Evolutionary conservation across 176 grass and related monocot genomes (phyloP), one percentile per base, ranked within the genome.

Genomic region (Alopecurus myosuroides): DNA sequence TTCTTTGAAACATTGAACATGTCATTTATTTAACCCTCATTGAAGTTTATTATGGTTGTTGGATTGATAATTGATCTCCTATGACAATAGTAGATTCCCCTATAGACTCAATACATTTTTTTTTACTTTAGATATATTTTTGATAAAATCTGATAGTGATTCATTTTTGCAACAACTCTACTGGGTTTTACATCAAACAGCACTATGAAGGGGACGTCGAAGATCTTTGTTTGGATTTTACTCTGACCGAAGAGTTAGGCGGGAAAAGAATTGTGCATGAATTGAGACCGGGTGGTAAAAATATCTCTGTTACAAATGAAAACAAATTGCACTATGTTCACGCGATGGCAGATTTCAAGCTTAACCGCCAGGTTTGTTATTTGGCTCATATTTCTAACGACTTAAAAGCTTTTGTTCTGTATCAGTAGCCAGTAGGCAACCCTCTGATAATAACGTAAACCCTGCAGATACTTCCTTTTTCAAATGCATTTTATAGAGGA

Each of bases 271-370:
- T 95, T 77, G 63, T 98, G 33, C 91, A 90, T 89, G 96, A 98
- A 84, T 93, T 98, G 79, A 94, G 78, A 93, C 91, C 91, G 83
- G 93, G 91, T 89, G 96, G 96, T 86, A 98, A 85, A 91, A 92
- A 92, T 89, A 87, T 98, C 53, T 79, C 89, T 6, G 96, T 98
- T 74, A 95, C 88, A 26, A 94, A 91, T 66, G 96, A 95, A 82
- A 98, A 98, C 83, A 98, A 90, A 84, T 88, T 98, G 39, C 96
- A 98, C 36, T 98, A 98, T 89, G 93, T 98, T 61, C 96, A 98
- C 86, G 93, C 91, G 71, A 95, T 98, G 77, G 96, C 96, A 58
- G 96, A 98, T 65, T 98, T 90, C 91, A 98, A 98, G 82, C 89
- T 98, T 37, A 98, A 98, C 31, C 91, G 57, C 23, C 96, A 95